Evolutionary conservation across 2,329 filamentous ascomycete species (phyloP), one percentile per base, ranked within the genome.

Genomic region (Didymella glomerata): DNA sequence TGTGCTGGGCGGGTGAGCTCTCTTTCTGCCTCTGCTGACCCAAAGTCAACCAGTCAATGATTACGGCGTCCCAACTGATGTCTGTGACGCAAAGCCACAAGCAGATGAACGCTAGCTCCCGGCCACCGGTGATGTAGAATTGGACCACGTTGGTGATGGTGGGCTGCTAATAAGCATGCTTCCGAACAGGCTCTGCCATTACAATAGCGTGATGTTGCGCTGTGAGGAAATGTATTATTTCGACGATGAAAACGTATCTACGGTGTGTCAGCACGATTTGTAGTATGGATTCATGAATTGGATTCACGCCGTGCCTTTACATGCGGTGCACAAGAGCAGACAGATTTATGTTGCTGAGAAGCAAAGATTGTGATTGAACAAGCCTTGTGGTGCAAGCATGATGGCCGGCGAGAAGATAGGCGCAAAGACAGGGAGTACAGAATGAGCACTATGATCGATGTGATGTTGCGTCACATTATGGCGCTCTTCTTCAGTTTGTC

Each of bases 161-260:
- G 14, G 74, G 72, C 3, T 74, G 28, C 44, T 60, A 25, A 78
- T 71, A 10, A 74, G 57, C 10, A 75, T 40, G 1, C 67, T 67
- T 8, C 73, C 76, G 40, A 62, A 45, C 3, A 70, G n/a, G 14
- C 60, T 68, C 51, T 70, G 69, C 60, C 60, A 61, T 2, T 68
- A 42, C 38, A 70, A 34, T 7, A 46, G 49, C 24, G 54, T 57
- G 18, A 70, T 60, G 22, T 49, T 62, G 20, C 55, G 53, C 38
- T 62, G 58, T 7, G 24, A 77, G 66, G 11, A 71, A 66, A 50
- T 77, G 74, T 8, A 71, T 65, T 18, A 76, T 67, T 56, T 79
- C 77, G 25, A 77, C 68, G 5, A 78, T 64, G 60, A 76, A 78
- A 18, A 76, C 53, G 46, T 77, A 76, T n/a, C 69, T 68, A 57